Percentiles rank a stretch among this genome's conserved stretches.
phyloP scores from a whole-genome alignment of 768 basidiomycete genomes.

The Rubroboletus pulcherrimus region DNA sequence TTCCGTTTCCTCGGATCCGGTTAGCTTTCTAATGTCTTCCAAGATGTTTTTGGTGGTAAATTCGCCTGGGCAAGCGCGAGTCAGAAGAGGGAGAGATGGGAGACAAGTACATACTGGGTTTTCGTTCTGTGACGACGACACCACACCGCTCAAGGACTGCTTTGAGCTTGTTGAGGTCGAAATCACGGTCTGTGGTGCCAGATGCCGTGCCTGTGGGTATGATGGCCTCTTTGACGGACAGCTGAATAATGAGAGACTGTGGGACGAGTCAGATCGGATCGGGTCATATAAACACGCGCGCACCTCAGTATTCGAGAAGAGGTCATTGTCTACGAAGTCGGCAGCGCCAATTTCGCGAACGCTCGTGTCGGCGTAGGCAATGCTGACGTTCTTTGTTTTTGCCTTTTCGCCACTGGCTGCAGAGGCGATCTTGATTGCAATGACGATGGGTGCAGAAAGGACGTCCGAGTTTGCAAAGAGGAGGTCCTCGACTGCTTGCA shows the following conservation, averaged over 20 bases:
- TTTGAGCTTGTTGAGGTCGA: constrained; percentile 84
- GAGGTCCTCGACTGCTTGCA: constrained; percentile 74
- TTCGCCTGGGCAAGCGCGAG: constrained; percentile 52
- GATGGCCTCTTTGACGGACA: constrained; percentile 95
- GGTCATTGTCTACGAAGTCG: constrained; percentile 91
- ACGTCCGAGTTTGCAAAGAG: constrained; percentile 82
- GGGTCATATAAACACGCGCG: constrained; percentile 5
- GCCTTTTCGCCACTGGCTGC: constrained; percentile 49
- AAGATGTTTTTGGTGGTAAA: constrained; percentile 77
- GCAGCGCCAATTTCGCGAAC: constrained; percentile 80
- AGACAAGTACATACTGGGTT: constrained; percentile 56
- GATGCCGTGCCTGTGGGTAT: constrained; percentile 69
- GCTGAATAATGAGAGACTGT: constrained; percentile 91
- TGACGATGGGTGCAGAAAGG: constrained; percentile 78
- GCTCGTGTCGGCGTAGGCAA: constrained; percentile 91
- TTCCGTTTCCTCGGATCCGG: constrained; percentile 28
- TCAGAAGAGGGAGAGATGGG: neutral
- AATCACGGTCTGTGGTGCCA: constrained; percentile 74
- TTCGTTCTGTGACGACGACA: constrained; percentile 86
- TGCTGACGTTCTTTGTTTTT: constrained; percentile 71
- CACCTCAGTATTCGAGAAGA: constrained; percentile 95
- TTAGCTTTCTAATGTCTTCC: constrained; percentile 61
- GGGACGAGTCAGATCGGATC: neutral
- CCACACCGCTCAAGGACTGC: constrained; percentile 87
- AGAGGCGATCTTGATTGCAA: constrained; percentile 78